Base-by-base conservation (phyloP, 306 rosid species). In the Boehmeria nivea region DNA sequence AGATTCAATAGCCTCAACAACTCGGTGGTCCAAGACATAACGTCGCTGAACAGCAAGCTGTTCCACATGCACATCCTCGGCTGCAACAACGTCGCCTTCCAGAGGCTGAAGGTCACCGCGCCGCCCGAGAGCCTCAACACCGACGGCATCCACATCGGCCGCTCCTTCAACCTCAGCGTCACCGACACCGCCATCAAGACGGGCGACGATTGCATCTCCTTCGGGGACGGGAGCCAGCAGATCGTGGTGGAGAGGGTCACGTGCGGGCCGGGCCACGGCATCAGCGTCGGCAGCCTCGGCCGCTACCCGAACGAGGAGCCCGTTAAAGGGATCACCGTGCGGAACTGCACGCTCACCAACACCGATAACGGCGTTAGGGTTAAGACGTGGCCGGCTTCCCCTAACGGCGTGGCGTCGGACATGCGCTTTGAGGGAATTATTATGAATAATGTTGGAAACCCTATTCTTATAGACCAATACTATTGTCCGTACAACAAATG, bases 201-300 rank as follows among this genome's bases (percentile, higher is more conserved):
- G 0, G 80, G 88, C 1, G 82, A 82, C 16, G 82, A 82, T 11
- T 82, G 82, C 6, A 20, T 78, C 33, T 82, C 88, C 1, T 43
- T 82, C 3, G 78, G 89, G 1, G 80, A 78, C 10, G 83, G 89
- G 6, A 70, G 61, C 39, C 44, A 20, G 18, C 19, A 73, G 1
- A 40, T 82, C 10, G 49, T 19, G 0, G 36, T 76, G 0, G 31
- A 38, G 8, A 57, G 45, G 0, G 74, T 76, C 8, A 67, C 10
- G 1, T 78, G 80, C 16, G 82, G 84, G 25, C 76, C 78, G 1
- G 82, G 84, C 0, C 84, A 81, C 12, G 82, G 84, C 8, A 68
- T 81, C 0, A 82, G 84, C 23, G 31, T 81, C 2, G 87, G 83
- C 59, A 72, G 86, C 27, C 67, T 72, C 1, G 72, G 73, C 23